phyloP scores from a whole-genome alignment of 768 basidiomycete species.

The Baorangia bicolor region DNA sequence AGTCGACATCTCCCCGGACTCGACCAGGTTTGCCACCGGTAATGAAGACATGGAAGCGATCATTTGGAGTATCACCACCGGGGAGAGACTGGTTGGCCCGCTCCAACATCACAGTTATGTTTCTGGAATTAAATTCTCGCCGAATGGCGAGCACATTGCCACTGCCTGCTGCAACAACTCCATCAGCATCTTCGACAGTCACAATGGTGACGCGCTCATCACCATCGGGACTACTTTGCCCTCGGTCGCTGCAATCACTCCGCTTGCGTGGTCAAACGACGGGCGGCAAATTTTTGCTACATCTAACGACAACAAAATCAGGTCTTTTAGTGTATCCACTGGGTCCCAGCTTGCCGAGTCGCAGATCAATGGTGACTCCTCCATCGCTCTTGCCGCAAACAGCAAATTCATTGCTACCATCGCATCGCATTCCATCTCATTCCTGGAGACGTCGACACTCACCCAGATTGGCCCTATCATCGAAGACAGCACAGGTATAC shows the following conservation, averaged over 20 bases:
- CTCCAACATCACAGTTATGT: not conserved
- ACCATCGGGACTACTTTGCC: not conserved
- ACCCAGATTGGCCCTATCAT: not conserved
- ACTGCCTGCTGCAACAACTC: not conserved
- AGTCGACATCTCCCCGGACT: not conserved
- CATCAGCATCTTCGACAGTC: not conserved
- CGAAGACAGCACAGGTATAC: not conserved
- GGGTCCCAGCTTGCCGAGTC: not conserved
- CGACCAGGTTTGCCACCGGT: not conserved
- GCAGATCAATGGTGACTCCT: not conserved
- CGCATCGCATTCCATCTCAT: not conserved
- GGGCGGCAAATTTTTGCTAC: not conserved
- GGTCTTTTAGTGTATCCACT: not conserved
- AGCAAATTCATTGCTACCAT: not conserved
- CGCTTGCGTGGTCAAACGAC: not conserved
- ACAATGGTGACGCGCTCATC: not conserved
- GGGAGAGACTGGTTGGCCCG: not conserved
- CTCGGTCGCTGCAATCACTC: not conserved
- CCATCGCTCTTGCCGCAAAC: not conserved
- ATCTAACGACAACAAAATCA: not conserved
- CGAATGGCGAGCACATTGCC: not conserved
- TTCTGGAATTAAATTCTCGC: not conserved
- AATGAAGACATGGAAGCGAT: not conserved
- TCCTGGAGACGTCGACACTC: not conserved
- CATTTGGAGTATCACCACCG: not conserved